A percentile compares a stretch with the other conserved stretches of the same genome.
phyloP scores from a whole-genome alignment of 2,329 filamentous ascomycete genomes.

The Dothideomycetes sp. region DNA sequence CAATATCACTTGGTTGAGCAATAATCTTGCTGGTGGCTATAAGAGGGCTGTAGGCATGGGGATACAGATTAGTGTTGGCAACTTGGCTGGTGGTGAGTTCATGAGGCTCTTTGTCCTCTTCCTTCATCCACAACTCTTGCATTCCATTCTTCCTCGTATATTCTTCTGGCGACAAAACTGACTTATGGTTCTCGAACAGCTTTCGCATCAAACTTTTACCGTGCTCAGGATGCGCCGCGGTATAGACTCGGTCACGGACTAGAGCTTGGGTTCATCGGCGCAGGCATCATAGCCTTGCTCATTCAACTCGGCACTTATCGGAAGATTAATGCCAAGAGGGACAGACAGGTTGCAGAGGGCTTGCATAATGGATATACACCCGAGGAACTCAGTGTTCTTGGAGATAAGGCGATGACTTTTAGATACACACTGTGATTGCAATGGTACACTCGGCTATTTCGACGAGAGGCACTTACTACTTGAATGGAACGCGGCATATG shows the following conservation, averaged over 20 bases:
- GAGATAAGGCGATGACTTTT: slow-evolving; percentile 53
- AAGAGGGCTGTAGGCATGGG: slow-evolving; percentile 40
- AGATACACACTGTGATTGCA: slow-evolving; percentile 48
- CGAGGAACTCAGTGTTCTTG: slow-evolving; percentile 46
- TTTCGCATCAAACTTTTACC: slow-evolving; percentile 64
- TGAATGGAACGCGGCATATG: too few species aligned
- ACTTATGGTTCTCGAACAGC: slow-evolving; percentile 33
- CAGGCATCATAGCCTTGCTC: slow-evolving; percentile 34
- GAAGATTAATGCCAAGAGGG: slow-evolving; percentile 47
- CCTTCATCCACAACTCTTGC: too few species aligned
- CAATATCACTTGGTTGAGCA: slow-evolving; percentile 38
- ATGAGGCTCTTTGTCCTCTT: too few species aligned
- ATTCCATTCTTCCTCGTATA: neutral
- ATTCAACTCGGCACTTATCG: slow-evolving; percentile 41
- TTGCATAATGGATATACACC: slow-evolving; percentile 30
- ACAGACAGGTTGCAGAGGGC: slow-evolving; percentile 23
- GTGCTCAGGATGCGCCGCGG: slow-evolving; percentile 36
- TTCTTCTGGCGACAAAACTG: neutral
- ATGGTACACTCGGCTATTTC: too few species aligned
- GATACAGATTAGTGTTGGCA: slow-evolving; percentile 40
- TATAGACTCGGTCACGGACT: slow-evolving; percentile 42
- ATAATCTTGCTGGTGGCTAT: slow-evolving; percentile 43
- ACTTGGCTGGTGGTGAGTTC: slow-evolving; percentile 25
- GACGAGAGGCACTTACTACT: too few species aligned
- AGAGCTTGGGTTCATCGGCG: slow-evolving; percentile 38